These are phyloP conservation scores for Penicillium sp. DNA, from an alignment of 2,329 filamentous ascomycete genomes.

Conservation along the genomic window DNA sequence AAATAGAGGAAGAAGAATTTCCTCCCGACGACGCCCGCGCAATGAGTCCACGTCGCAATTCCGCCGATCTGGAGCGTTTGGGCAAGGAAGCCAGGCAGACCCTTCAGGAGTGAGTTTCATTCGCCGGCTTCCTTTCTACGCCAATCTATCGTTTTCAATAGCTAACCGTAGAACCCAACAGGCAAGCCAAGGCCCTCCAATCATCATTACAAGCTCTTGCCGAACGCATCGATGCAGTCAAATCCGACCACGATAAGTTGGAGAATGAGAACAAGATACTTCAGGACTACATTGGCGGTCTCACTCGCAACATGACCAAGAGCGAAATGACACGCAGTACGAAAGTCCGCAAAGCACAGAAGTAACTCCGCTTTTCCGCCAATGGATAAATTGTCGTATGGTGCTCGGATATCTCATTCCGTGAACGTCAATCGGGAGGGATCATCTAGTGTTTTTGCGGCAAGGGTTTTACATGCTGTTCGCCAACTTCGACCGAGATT, in stretches of 20 bases:
- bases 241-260: slow-evolving; percentile 91
- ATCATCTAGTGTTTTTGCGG: background rate
- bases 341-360: slow-evolving; percentile 49
- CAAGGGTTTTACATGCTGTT: slow-evolving; percentile 5
- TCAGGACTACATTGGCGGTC: slow-evolving; percentile 94
- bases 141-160: background rate
- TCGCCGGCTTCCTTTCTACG: background rate
- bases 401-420: slow-evolving; percentile 15
- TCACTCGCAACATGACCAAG: slow-evolving; percentile 69
- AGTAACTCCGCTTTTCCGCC: slow-evolving; percentile 25
- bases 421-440: slow-evolving; percentile 15
- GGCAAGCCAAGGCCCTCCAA: slow-evolving; percentile 84
- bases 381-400: slow-evolving; percentile 10
- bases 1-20: slow-evolving; percentile 69
- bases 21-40: slow-evolving; percentile 84
- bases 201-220: slow-evolving; percentile 85
- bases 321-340: slow-evolving; percentile 55
- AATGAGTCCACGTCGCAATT: slow-evolving; percentile 90
- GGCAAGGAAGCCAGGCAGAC: slow-evolving; percentile 72
- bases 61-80: slow-evolving; percentile 83
- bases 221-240: slow-evolving; percentile 89
- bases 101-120: slow-evolving; percentile 55
- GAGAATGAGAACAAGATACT: slow-evolving; percentile 96
- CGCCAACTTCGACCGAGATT: slow-evolving; percentile 2
- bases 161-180: slow-evolving; percentile 38